Evolutionary conservation across 176 grass and related monocot genomes (phyloP).

Genomic region (Rhynchospora pubera): DNA sequence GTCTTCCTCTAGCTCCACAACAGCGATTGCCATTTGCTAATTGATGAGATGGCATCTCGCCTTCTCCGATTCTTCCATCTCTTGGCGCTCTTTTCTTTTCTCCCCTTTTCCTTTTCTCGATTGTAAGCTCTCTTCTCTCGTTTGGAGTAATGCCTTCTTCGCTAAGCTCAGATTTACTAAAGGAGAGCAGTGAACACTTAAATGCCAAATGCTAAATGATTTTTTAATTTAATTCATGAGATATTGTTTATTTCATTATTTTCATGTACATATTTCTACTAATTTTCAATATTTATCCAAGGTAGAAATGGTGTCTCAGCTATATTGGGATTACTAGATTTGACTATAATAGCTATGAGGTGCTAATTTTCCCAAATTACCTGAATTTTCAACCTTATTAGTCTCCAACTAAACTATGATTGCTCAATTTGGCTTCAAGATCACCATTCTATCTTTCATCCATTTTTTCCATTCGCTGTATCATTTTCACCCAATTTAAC

Average conservation of each 20-base stretch:
- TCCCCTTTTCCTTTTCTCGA: slow-evolving; percentile 5
- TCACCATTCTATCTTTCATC: background rate
- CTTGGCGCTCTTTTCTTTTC: background rate
- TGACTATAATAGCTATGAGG: background rate
- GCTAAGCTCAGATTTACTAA: background rate
- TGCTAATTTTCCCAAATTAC: background rate
- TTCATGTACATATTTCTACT: background rate
- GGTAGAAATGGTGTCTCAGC: background rate
- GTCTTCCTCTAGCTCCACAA: background rate
- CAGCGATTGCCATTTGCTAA: background rate
- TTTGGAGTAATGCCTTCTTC: background rate
- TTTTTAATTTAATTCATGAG: background rate
- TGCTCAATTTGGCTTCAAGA: background rate
- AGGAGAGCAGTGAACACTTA: background rate
- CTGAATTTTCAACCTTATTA: background rate
- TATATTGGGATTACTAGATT: background rate
- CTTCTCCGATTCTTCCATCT: slow-evolving; percentile 1
- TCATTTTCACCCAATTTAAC: background rate
- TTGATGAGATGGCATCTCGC: background rate
- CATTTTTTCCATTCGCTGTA: background rate
- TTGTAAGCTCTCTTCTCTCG: background rate
- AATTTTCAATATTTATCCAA: background rate
- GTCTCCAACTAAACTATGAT: too few relatives aligned
- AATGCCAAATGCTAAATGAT: background rate
- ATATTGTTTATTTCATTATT: background rate